Evolutionary conservation across 495 filamentous ascomycete species (phyloP).

Genomic region (Jackrogersella multiformis): DNA sequence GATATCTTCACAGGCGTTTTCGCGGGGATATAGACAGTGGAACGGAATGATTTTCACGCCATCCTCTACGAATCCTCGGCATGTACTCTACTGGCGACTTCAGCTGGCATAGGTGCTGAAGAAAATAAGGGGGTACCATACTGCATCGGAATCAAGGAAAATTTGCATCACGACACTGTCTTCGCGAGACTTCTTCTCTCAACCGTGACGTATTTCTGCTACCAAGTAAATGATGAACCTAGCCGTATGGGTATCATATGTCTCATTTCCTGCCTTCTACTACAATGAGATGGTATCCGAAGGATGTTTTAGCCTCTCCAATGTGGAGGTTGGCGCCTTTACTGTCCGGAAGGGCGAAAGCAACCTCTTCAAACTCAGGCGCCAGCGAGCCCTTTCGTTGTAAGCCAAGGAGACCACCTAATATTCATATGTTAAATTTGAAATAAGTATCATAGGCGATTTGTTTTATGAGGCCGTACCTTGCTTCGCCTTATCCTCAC

Average conservation of each 20-base stretch:
- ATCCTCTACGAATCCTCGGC: slow-evolving; percentile 39
- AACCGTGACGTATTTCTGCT: slow-evolving; percentile 6
- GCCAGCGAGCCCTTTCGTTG: slow-evolving; percentile 79
- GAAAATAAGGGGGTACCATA: slow-evolving; percentile 43
- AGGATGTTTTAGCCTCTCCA: slow-evolving; percentile 81
- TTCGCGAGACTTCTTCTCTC: background rate
- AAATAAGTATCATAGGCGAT: background rate
- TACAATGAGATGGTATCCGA: slow-evolving; percentile 96
- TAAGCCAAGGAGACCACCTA: slow-evolving; percentile 85
- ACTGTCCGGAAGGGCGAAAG: slow-evolving; percentile 80
- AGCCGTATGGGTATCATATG: slow-evolving; percentile 30
- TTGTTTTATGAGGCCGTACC: slow-evolving; percentile 70
- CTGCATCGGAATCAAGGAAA: slow-evolving; percentile 50
- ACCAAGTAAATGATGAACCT: background rate
- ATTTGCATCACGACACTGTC: slow-evolving; percentile 37
- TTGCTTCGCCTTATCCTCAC: slow-evolving; percentile 87
- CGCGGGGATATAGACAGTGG: slow-evolving; percentile 47
- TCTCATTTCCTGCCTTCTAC: slow-evolving; percentile 60
- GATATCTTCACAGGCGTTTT: slow-evolving; percentile 35
- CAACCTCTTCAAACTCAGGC: slow-evolving; percentile 80
- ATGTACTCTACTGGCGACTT: slow-evolving; percentile 51
- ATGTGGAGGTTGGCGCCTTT: slow-evolving; percentile 79
- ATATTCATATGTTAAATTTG: slow-evolving; percentile 8
- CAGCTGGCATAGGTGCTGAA: slow-evolving; percentile 49
- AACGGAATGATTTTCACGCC: slow-evolving; percentile 44